Conservation (phyloP, 2,329 filamentous ascomycete genomes). For the Trichothecium sympodiale region DNA sequence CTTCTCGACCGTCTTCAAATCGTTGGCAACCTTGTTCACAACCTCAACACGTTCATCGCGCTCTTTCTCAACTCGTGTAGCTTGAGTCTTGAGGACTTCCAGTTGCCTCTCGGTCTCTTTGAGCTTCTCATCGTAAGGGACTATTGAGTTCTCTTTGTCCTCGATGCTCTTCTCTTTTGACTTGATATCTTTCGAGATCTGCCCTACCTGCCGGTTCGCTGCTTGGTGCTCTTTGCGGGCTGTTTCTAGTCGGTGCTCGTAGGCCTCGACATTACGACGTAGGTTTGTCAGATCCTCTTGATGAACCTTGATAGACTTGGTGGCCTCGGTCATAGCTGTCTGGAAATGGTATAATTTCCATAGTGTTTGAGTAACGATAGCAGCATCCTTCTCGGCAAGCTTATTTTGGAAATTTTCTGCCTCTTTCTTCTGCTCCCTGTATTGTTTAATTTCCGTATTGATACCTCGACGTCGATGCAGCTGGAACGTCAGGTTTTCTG, state of each 20-base stretch:
- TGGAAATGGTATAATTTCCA: conserved; percentile 98
- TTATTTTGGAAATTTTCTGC: conserved; percentile 90
- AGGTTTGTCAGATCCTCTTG: conserved; percentile 93
- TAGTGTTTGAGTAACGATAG: conserved; percentile 83
- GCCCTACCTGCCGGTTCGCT: conserved; percentile 63
- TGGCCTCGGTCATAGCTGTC: conserved; percentile 83
- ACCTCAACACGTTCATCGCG: conserved; percentile 58
- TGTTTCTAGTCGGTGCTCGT: conserved; percentile 67
- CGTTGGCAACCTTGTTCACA: conserved; percentile 66
- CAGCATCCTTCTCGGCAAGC: conserved; percentile 79
- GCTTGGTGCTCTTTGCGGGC: conserved; percentile 76
- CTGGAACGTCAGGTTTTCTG: conserved; percentile 80
- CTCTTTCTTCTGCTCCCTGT: conserved; percentile 91
- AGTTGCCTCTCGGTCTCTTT: conserved; percentile 63
- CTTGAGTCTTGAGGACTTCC: conserved; percentile 54
- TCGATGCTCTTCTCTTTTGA: conserved; percentile 79
- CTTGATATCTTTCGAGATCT: conserved; percentile 77
- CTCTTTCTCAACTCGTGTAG: conserved; percentile 64
- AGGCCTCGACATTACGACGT: conserved; percentile 76
- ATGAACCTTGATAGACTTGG: conserved; percentile 79
- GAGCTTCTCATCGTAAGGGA: conserved; percentile 90
- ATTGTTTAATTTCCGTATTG: conserved; percentile 96
- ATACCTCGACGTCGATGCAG: conserved; percentile 84
- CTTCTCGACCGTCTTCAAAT: conserved; percentile 76
- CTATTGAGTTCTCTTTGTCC: conserved; percentile 70